phyloP scores from a whole-genome alignment of 2,329 filamentous ascomycete genomes.

The Fusarium buxicola region DNA sequence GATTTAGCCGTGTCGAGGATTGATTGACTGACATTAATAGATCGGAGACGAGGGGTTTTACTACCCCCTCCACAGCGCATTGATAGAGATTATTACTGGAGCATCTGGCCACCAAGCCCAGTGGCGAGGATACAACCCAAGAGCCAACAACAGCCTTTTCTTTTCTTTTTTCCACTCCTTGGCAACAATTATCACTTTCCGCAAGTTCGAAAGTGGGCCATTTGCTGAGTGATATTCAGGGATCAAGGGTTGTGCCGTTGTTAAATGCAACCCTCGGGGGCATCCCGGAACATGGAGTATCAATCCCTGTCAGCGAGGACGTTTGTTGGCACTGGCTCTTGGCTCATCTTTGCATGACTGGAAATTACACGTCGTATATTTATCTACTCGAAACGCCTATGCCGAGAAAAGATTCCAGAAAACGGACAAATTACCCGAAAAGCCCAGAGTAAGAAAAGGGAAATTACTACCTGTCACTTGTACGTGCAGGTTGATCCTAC shows the following conservation, averaged over 20 bases:
- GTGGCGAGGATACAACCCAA: too few species aligned
- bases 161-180: neutral
- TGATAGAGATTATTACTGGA: too few species aligned
- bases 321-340: slow-evolving; percentile 4
- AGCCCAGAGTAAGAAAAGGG: too few species aligned
- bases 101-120: too few species aligned
- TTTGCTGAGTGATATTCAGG: neutral
- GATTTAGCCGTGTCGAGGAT: neutral
- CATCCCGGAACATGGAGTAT: slow-evolving; percentile 8
- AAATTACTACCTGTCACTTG: neutral
- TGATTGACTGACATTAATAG: slow-evolving; percentile 6
- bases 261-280: neutral
- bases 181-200: neutral
- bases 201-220: neutral
- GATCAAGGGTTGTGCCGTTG: neutral
- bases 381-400: slow-evolving; percentile 2
- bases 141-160: too few species aligned
- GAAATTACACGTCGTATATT: slow-evolving; percentile 10
- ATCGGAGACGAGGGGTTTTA: slow-evolving; percentile 1
- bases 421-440: neutral
- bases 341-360: neutral
- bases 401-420: neutral
- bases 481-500: slow-evolving; percentile 1
- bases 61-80: neutral
- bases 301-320: neutral